Conservation (phyloP, 768 basidiomycete genomes). For the Hebeloma cylindrosporum region DNA sequence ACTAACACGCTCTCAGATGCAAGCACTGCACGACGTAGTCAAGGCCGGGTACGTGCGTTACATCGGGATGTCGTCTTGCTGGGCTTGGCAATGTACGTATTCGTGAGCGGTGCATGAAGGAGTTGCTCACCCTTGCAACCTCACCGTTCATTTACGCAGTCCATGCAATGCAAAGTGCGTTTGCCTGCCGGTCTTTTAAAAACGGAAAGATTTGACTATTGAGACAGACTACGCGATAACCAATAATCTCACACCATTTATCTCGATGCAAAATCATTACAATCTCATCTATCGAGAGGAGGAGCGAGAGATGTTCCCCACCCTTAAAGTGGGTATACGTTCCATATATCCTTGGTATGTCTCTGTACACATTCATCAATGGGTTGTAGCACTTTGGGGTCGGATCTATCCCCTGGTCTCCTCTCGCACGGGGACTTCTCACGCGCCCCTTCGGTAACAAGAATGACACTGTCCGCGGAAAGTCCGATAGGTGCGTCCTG, state of each 20-base stretch:
- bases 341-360: background rate
- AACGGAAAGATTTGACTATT: background rate
- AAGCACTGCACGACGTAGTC: constrained; percentile 69
- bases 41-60: constrained; percentile 62
- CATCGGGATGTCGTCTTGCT: constrained; percentile 58
- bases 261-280: constrained; percentile 72
- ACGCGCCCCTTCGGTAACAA: constrained; percentile 35
- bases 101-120: too few species aligned
- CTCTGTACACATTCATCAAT: too few species aligned
- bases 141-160: constrained; percentile 29
- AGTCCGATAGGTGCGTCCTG: constrained; percentile 33
- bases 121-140: background rate
- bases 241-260: constrained; percentile 59
- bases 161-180: constrained; percentile 55
- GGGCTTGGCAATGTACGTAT: constrained; percentile 51
- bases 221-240: constrained; percentile 55
- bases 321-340: constrained; percentile 39
- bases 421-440: constrained; percentile 52
- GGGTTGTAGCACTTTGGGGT: constrained; percentile 49
- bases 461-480: constrained; percentile 39
- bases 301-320: constrained; percentile 64
- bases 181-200: background rate
- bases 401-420: constrained; percentile 60
- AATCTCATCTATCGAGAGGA: constrained; percentile 64
- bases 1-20: constrained; percentile 44